Conservation (phyloP, 1,284 basidiomycete species). For the Inonotus hispidus region DNA sequence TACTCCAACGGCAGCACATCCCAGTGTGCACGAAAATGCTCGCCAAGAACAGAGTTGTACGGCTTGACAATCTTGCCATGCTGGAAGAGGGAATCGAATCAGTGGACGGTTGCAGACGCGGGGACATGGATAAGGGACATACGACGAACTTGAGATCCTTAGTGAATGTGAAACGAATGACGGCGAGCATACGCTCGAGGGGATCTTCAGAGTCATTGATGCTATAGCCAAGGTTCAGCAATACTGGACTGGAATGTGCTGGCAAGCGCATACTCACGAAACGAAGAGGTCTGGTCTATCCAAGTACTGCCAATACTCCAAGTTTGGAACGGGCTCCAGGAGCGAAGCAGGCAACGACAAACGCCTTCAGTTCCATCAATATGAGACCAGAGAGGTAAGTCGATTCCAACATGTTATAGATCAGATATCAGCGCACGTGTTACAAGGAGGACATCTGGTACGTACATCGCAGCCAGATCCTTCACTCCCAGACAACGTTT, state of each 20-base stretch:
- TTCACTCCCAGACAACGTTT: conserved; percentile 87
- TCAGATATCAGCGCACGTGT: neutral
- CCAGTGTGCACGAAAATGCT: conserved; percentile 90
- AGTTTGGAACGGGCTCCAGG: conserved; percentile 87
- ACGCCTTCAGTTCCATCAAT: conserved; percentile 46
- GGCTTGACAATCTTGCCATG: conserved; percentile 92
- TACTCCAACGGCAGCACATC: conserved; percentile 58
- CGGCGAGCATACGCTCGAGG: conserved; percentile 89
- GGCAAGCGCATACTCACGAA: conserved; percentile 50
- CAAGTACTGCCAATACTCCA: conserved; percentile 94
- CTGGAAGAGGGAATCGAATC: conserved; percentile 32
- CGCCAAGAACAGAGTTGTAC: conserved; percentile 91
- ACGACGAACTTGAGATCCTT: conserved; percentile 96
- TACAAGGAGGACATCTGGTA: conserved; percentile 14
- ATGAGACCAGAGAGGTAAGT: neutral
- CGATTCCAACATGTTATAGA: too few relatives aligned
- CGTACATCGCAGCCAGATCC: conserved; percentile 86
- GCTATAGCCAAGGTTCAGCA: conserved; percentile 29
- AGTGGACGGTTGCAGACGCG: neutral
- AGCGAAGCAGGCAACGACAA: conserved; percentile 86
- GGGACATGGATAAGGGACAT: conserved; percentile 28
- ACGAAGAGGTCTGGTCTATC: conserved; percentile 92
- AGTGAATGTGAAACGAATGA: conserved; percentile 84
- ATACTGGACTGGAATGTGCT: neutral
- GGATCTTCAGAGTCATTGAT: conserved; percentile 90